Evolutionary conservation across 257 asterid species (phyloP).

Genomic region (Nicotiana benthamiana): DNA sequence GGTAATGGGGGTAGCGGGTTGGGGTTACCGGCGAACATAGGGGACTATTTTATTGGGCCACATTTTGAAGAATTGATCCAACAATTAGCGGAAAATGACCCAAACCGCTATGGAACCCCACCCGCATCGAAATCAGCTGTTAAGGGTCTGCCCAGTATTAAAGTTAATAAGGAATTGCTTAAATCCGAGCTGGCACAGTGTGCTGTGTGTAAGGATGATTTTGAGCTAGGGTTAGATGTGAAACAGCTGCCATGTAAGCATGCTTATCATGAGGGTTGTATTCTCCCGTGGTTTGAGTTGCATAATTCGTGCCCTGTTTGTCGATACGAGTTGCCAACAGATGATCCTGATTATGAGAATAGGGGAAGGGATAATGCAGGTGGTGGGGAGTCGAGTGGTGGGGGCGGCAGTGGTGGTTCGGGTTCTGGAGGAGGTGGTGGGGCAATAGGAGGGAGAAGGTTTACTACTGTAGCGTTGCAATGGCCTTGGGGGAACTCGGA

Average conservation of each 20-base stretch:
- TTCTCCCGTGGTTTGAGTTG: constrained; percentile 74
- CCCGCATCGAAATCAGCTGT: constrained; percentile 62
- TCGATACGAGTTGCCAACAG: constrained; percentile 74
- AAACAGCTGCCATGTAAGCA: constrained; percentile 88
- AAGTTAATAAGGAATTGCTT: constrained; percentile 42
- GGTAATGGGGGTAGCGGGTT: constrained; percentile 17
- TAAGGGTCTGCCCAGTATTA: constrained; percentile 35
- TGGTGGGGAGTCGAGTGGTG: constrained; percentile 13
- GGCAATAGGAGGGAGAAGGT: constrained; percentile 25
- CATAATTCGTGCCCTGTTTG: constrained; percentile 85
- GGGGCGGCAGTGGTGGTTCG: constrained; percentile 6
- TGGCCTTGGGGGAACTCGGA: constrained; percentile 40
- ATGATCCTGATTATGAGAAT: constrained; percentile 68
- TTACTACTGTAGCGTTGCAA: constrained; percentile 37
- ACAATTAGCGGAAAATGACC: constrained; percentile 75
- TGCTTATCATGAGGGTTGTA: constrained; percentile 64
- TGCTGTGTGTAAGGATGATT: constrained; percentile 81
- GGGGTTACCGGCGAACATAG: constrained; percentile 31
- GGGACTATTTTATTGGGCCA: constrained; percentile 64
- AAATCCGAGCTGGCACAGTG: constrained; percentile 62
- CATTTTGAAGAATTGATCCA: constrained; percentile 73
- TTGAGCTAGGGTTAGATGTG: constrained; percentile 42
- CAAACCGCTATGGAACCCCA: constrained; percentile 63
- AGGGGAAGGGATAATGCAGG: constrained; percentile 11
- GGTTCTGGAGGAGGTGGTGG: constrained; percentile 20